Evolutionary conservation across 2,329 filamentous ascomycete genomes (phyloP).

Genomic region (Hymenoscyphus fraxineus): DNA sequence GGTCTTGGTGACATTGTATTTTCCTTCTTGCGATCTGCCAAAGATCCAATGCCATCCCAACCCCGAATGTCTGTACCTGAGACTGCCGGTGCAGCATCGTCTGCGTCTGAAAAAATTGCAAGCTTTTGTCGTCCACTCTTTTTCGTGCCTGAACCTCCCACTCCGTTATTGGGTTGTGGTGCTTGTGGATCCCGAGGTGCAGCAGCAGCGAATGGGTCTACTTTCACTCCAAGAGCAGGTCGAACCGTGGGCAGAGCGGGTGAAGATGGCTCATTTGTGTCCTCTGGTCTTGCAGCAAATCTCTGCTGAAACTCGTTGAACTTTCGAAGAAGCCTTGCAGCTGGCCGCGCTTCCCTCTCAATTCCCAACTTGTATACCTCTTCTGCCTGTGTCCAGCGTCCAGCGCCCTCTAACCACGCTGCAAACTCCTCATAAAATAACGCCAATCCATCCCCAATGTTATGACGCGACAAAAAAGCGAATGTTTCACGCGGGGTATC

Average conservation of each 20-base stretch:
- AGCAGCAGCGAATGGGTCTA: constrained; percentile 71
- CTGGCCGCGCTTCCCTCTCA: constrained; percentile 79
- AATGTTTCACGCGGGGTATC: constrained; percentile 92
- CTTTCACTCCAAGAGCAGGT: constrained; percentile 78
- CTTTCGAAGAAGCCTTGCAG: constrained; percentile 78
- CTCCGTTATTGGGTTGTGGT: constrained; percentile 46
- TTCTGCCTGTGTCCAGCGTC: constrained; percentile 84
- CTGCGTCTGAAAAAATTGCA: constrained; percentile 82
- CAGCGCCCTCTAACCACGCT: constrained; percentile 80
- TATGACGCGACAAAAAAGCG: constrained; percentile 83
- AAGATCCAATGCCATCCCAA: constrained; percentile 87
- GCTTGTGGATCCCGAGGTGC: constrained; percentile 63
- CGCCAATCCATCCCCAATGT: constrained; percentile 80
- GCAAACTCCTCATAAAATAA: constrained; percentile 98
- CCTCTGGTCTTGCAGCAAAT: constrained; percentile 62
- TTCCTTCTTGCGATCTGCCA: constrained; percentile 89
- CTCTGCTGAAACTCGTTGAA: constrained; percentile 88
- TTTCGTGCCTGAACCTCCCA: constrained; percentile 46
- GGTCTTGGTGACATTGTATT: constrained; percentile 82
- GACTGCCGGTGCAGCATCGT: constrained; percentile 53
- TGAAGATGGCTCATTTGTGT: constrained; percentile 67
- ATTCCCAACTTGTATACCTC: constrained; percentile 91
- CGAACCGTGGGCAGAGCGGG: constrained; percentile 81
- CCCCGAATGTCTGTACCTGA: constrained; percentile 60
- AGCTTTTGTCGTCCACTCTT: constrained; percentile 77